Conservation (phyloP, 768 basidiomycete species). For the Hortiboletus flavorubellus region DNA sequence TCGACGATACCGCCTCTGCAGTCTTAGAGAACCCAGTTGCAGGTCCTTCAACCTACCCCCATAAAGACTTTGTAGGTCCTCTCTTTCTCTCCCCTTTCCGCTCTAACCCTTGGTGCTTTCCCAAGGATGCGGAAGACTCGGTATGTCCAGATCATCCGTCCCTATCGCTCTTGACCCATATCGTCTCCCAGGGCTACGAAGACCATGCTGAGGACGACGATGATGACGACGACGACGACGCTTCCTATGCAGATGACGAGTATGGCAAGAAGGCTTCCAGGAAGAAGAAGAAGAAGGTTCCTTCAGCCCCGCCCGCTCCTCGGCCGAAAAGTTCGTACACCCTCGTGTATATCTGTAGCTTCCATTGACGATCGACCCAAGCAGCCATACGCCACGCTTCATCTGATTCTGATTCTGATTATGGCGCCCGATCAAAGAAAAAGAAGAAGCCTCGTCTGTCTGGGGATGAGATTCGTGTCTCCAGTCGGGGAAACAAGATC, state of each 20-base stretch:
- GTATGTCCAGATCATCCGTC: slow-evolving; percentile 16
- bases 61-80: slow-evolving; percentile 59
- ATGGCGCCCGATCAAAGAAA: slow-evolving; percentile 82
- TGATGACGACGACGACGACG: slow-evolving; percentile 74
- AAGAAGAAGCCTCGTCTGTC: slow-evolving; percentile 64
- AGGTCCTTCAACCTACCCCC: slow-evolving; percentile 42
- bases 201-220: slow-evolving; percentile 50
- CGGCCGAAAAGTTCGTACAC: slow-evolving; percentile 55
- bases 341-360: slow-evolving; percentile 10
- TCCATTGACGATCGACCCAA: slow-evolving; percentile 22
- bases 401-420: slow-evolving; percentile 85
- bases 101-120: background rate
- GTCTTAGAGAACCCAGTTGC: slow-evolving; percentile 36
- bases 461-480: slow-evolving; percentile 74
- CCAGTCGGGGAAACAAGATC: slow-evolving; percentile 68
- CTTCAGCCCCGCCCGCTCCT: slow-evolving; percentile 40
- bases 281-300: slow-evolving; percentile 59
- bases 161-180: slow-evolving; percentile 26
- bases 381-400: slow-evolving; percentile 52
- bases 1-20: slow-evolving; percentile 36
- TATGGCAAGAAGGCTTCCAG: slow-evolving; percentile 63
- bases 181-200: slow-evolving; percentile 60
- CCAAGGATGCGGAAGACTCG: slow-evolving; percentile 33
- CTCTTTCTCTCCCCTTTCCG: slow-evolving; percentile 5
- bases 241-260: slow-evolving; percentile 75